A percentile compares a stretch with the other conserved stretches of the same genome.
phyloP scores from a whole-genome alignment of 106 monocot genomes.

The Gastrodia elata region DNA sequence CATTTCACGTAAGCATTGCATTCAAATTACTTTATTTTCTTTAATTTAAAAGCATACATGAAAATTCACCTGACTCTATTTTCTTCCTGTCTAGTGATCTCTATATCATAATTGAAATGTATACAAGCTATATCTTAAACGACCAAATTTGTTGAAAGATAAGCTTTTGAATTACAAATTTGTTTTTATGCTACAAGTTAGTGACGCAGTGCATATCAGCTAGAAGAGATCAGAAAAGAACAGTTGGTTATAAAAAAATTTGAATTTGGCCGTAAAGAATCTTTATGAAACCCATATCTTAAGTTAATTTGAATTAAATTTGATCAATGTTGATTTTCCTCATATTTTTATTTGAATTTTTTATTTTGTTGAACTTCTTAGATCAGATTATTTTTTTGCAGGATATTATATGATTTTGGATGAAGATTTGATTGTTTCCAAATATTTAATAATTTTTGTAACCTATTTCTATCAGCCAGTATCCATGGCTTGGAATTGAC shows the following conservation, averaged over 20 bases:
- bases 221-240: not conserved
- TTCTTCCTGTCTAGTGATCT: too few species aligned
- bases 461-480: not conserved
- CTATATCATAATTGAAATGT: too few species aligned
- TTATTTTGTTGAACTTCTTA: not conserved
- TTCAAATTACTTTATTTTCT: slow-evolving; percentile 3
- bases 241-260: not conserved
- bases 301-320: not conserved
- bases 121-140: too few species aligned
- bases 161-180: not conserved
- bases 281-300: not conserved
- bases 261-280: not conserved
- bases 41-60: not conserved
- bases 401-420: not conserved
- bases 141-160: not conserved
- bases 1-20: slow-evolving; percentile 70
- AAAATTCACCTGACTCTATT: not conserved
- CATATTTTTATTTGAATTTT: not conserved
- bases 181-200: not conserved
- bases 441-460: not conserved
- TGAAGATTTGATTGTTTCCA: not conserved
- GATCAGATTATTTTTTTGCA: not conserved
- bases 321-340: not conserved
- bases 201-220: not conserved
- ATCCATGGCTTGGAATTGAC: not conserved